Evolutionary conservation across 208 protist species (phyloP).

Genomic region (Strigomonas culicis): DNA sequence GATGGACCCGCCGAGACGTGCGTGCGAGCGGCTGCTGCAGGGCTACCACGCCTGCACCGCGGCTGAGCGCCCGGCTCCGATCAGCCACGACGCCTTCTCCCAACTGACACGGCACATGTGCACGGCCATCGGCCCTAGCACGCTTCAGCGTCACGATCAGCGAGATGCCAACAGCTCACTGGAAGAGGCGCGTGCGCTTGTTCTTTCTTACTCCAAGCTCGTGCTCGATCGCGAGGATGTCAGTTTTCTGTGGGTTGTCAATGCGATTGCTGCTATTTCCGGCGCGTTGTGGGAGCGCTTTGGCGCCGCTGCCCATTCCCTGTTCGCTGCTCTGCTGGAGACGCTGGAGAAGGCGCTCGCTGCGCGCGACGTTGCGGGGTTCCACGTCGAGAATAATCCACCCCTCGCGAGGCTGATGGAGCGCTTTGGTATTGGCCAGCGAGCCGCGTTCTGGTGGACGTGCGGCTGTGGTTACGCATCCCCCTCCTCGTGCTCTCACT

Average conservation of each 20-base stretch:
- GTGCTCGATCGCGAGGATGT: constrained; percentile 38
- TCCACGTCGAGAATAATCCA: constrained; percentile 48
- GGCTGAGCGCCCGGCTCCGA: constrained; percentile 25
- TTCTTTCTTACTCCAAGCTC: constrained; percentile 42
- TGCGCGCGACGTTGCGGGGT: constrained; percentile 30
- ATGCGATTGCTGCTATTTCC: constrained; percentile 43
- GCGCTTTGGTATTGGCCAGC: constrained; percentile 37
- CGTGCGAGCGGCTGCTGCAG: constrained; percentile 41
- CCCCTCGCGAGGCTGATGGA: constrained; percentile 45
- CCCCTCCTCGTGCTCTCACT: constrained; percentile 53
- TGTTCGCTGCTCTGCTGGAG: constrained; percentile 25
- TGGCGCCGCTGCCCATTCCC: constrained; percentile 14
- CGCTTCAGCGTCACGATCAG: too few species aligned
- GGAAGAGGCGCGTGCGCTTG: too few species aligned
- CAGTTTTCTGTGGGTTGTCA: constrained; percentile 69
- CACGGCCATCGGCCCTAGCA: constrained; percentile 19
- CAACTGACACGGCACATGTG: constrained; percentile 54
- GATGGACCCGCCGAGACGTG: constrained; percentile 23
- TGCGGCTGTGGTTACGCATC: constrained; percentile 66
- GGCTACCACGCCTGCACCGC: constrained; percentile 61
- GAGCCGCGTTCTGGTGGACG: constrained; percentile 57
- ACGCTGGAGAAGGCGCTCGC: constrained; percentile 19
- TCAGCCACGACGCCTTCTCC: constrained; percentile 47
- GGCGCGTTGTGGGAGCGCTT: constrained; percentile 44
- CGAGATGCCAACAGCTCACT: too few species aligned